Evolutionary conservation across 2,329 filamentous ascomycete genomes (phyloP).

Genomic region (Ceratocystis colombiana): DNA sequence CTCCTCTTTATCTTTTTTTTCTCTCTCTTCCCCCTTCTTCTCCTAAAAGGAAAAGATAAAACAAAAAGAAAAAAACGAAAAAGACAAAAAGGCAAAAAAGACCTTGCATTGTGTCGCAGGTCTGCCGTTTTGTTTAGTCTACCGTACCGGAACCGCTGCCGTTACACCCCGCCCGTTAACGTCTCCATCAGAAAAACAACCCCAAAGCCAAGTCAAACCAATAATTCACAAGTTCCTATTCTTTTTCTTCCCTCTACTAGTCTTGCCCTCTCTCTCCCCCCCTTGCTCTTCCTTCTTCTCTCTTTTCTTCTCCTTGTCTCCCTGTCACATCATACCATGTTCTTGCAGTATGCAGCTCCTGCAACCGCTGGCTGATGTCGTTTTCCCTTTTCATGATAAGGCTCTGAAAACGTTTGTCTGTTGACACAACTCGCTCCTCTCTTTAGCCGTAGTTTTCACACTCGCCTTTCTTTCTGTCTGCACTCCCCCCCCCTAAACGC

Average conservation of each 20-base stretch:
- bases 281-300: neutral
- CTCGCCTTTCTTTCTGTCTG: neutral
- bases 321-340: no score
- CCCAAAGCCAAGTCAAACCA: no score
- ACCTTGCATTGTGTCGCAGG: slow-evolving; percentile 12
- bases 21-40: no score
- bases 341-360: no score
- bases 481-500: neutral
- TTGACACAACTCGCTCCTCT: no score
- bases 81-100: neutral
- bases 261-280: neutral
- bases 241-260: neutral
- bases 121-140: neutral
- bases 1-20: neutral
- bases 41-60: neutral
- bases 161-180: slow-evolving; percentile 3
- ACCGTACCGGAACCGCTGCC: slow-evolving; percentile 5
- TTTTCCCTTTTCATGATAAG: no score
- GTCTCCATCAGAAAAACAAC: neutral
- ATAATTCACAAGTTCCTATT: neutral
- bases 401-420: no score
- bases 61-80: neutral
- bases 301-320: neutral
- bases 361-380: no score
- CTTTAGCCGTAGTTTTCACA: no score